Conservation (phyloP, 257 asterid species). For the Solanum ossicruentum region DNA sequence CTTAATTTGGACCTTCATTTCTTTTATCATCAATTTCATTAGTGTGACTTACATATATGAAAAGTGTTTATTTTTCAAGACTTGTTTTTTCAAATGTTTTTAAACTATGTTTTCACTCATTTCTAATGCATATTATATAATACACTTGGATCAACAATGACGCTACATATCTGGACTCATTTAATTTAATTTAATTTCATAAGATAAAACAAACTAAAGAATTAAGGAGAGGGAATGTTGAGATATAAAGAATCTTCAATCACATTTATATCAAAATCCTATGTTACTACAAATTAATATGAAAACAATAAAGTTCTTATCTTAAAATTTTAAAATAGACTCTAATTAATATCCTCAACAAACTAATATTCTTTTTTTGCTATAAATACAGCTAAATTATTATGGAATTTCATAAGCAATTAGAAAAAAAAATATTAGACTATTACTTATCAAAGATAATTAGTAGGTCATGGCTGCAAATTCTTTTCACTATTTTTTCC, state of each 20-base stretch:
- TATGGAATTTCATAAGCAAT: neutral
- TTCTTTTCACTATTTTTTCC: neutral
- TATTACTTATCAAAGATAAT: neutral
- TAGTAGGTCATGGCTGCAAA: neutral
- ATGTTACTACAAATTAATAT: neutral
- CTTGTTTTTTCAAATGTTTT: no score
- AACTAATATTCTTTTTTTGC: neutral
- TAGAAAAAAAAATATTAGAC: neutral
- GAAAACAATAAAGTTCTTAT: no score
- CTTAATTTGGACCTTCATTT: no score
- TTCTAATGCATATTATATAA: no score
- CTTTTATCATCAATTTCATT: no score
- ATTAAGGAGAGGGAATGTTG: neutral
- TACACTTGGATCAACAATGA: no score
- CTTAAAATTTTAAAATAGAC: no score
- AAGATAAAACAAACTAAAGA: neutral
- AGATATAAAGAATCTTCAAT: neutral
- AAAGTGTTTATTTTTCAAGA: no score
- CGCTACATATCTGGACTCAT: no score
- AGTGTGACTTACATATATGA: no score
- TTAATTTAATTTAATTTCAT: no score
- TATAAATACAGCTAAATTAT: neutral
- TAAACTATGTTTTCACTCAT: no score
- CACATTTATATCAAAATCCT: neutral
- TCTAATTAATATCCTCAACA: neutral